Base-by-base conservation (phyloP, 306 rosid species). In the Citrullus amarus region DNA sequence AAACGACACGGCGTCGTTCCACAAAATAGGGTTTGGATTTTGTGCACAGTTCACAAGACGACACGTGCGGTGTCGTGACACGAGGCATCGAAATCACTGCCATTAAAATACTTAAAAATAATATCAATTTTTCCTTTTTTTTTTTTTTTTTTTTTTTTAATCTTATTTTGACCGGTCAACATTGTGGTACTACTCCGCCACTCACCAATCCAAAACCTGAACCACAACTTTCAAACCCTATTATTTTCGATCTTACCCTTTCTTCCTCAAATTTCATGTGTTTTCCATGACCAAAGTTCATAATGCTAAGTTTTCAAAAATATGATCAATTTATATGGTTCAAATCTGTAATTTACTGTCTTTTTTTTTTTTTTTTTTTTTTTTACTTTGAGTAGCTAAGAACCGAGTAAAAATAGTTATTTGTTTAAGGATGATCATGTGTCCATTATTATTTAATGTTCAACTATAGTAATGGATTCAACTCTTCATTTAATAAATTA, bases 51-150 rank as follows among this genome's bases (percentile, higher is more conserved):
- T 62, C 67, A 30, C 68, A 14, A 62, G 68, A 62, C 68, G 43
- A 62, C 68, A 62, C 68, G 68, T 62, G 68, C 20, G 68, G 20
- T 62, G 68, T 62, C 68, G 68, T 62, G 68, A 62, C 68, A 62
- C 68, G 41, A 62, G 68, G 4, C 68, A 62, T 62, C n/a, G 68
- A 62, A 14, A 61, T 61, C 41, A 2, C 20, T 61, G 0, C 68
- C n/a, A 61, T 61, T 60, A 60, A 12, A 61, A 13, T 1, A 59
- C 8, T 2, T 12, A 61, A 61, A 25, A 61, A 30, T 61, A 61
- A 61, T 61, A 61, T 1, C 5, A 57, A 18, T 2, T 32, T 32
- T 32, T 32, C 2, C 1, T 20, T n/a, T 25, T 25, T 25, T 25
- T 57, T n/a, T 22, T 22, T 22, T 22, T 22, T 22, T 9, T 0